phyloP scores from a whole-genome alignment of 495 filamentous ascomycete genomes.

The Neurospora pannonica region DNA sequence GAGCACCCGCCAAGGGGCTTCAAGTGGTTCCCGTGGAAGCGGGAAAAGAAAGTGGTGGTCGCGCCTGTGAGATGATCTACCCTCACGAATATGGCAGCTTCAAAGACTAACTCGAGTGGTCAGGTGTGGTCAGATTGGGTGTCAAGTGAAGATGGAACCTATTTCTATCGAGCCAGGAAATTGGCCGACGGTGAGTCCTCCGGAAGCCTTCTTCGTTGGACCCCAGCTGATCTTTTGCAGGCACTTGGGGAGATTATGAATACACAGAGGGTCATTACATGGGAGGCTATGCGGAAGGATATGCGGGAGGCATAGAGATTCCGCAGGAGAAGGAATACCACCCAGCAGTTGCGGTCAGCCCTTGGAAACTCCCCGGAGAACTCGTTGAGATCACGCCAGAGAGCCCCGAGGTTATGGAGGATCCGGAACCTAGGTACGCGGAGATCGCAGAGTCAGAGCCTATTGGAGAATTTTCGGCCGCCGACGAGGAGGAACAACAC shows the following conservation, averaged over 20 bases:
- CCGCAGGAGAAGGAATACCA: not conserved
- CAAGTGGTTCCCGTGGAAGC: not conserved
- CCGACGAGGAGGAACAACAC: not conserved
- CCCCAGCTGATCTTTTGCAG: not conserved
- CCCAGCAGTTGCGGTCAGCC: not conserved
- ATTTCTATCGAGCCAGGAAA: not conserved
- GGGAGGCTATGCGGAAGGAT: not conserved
- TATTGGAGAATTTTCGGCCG: not conserved
- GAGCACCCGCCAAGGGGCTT: not conserved
- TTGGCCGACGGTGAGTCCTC: not conserved
- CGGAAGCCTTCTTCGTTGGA: not conserved
- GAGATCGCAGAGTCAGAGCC: not conserved
- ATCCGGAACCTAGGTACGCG: not conserved
- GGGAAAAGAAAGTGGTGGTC: not conserved
- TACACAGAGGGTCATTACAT: not conserved
- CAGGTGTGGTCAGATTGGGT: not conserved
- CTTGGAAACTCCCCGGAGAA: not conserved
- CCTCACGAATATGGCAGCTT: not conserved
- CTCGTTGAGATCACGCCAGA: not conserved
- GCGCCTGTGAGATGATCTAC: not conserved
- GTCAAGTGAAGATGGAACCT: not conserved
- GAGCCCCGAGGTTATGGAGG: not conserved
- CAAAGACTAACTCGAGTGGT: not conserved
- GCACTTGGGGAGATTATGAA: not conserved
- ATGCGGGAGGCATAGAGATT: not conserved